A percentile compares a stretch with the other conserved stretches of the same genome.
Evolutionary conservation across 371 early-diverging fungal genomes (phyloP).

Genomic region (Mortierella sp.): DNA sequence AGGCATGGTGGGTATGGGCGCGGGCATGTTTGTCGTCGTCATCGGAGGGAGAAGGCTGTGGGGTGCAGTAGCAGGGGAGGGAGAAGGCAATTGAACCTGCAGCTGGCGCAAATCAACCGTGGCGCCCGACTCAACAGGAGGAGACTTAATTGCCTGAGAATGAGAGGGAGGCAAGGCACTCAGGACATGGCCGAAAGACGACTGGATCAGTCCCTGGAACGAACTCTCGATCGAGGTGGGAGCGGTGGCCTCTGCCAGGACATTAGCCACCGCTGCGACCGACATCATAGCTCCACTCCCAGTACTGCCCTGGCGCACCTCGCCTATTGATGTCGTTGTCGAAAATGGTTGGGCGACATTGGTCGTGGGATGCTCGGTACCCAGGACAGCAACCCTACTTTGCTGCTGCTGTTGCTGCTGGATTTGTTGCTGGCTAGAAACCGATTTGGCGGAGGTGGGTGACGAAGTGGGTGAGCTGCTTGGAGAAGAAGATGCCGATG

Average conservation of each 20-base stretch:
- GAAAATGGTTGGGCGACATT: neutral
- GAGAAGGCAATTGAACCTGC: neutral
- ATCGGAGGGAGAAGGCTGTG: neutral
- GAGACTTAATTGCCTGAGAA: neutral
- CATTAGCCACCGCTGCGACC: neutral
- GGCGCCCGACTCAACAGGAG: neutral
- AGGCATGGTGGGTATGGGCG: neutral
- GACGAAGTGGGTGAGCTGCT: constrained; percentile 19
- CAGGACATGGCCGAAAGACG: neutral
- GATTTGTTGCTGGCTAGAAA: constrained; percentile 6
- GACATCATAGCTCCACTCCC: neutral
- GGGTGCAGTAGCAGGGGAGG: too few relatives aligned
- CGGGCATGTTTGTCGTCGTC: neutral
- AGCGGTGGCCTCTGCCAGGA: neutral
- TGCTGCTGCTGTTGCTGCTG: neutral
- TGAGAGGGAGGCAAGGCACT: neutral
- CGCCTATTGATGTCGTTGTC: neutral
- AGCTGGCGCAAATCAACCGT: neutral
- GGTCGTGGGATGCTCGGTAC: neutral
- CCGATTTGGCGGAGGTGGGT: neutral
- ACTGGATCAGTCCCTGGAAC: constrained; percentile 5
- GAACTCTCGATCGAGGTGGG: constrained; percentile 1
- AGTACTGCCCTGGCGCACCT: neutral
- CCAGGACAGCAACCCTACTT: neutral
- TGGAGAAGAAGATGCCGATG: constrained; percentile 23